Conservation (phyloP, 1,139 yeast species). For the Geotrichum candidum region DNA sequence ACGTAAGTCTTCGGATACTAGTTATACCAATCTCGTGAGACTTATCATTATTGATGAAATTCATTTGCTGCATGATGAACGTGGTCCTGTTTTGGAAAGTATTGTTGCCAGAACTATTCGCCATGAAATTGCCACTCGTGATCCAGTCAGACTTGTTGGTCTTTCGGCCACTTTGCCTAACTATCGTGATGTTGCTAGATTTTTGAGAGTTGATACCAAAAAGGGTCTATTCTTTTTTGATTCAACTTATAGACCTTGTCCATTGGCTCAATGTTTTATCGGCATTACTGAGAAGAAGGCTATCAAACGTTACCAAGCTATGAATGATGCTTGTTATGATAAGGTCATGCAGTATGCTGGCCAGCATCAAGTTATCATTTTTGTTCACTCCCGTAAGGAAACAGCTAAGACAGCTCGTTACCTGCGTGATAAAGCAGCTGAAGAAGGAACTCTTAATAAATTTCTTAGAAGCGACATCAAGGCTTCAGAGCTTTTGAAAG, state of each 20-base stretch:
- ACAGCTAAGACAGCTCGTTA: slow-evolving; percentile 78
- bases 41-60: slow-evolving; percentile 88
- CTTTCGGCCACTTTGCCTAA: slow-evolving; percentile 93
- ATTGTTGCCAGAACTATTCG: slow-evolving; percentile 72
- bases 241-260: slow-evolving; percentile 83
- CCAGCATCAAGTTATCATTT: slow-evolving; percentile 73
- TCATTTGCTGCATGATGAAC: slow-evolving; percentile 84
- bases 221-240: slow-evolving; percentile 72
- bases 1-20: slow-evolving; percentile 62
- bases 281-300: slow-evolving; percentile 86
- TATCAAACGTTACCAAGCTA: slow-evolving; percentile 68
- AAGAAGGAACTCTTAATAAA: slow-evolving; percentile 47
- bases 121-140: slow-evolving; percentile 41
- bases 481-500: slow-evolving; percentile 59
- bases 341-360: slow-evolving; percentile 64
- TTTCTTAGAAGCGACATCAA: slow-evolving; percentile 48
- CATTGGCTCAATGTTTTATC: slow-evolving; percentile 78
- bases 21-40: slow-evolving; percentile 58
- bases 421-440: slow-evolving; percentile 56
- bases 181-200: slow-evolving; percentile 78
- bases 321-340: slow-evolving; percentile 89
- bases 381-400: slow-evolving; percentile 92
- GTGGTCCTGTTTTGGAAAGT: slow-evolving; percentile 92
- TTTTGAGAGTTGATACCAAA: slow-evolving; percentile 58
- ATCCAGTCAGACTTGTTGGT: slow-evolving; percentile 66